Evolutionary conservation across 768 basidiomycete species (phyloP), one percentile per base, ranked within the genome.

Genomic region (Rhizopogon vesiculosus): DNA sequence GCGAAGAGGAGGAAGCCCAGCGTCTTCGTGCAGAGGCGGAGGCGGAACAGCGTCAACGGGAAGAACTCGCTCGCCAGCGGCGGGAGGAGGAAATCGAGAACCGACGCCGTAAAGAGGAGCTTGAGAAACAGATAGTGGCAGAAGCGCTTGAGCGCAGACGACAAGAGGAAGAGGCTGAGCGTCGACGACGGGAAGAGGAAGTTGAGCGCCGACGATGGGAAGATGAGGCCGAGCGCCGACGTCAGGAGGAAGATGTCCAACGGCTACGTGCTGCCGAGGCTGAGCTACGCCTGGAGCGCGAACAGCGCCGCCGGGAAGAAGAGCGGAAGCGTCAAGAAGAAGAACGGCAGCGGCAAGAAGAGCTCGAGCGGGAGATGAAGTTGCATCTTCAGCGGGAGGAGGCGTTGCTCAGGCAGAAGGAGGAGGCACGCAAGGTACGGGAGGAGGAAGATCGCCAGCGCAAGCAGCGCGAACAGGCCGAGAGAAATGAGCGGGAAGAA

Each of bases 301-400:
- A 49, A 25, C 48, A 38, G 48, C 48, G 48, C 35, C 48, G 48
- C 48, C 35, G 33, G 9, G 48, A 49, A 22, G 48, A 49, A 38
- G 48, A 49, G 8, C 48, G 22, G 35, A 49, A 49, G 75, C 77
- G 38, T 77, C 80, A 51, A 69, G 72, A 45, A 66, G 69, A 35
- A 78, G 78, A 57, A 33, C 31, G 10, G 31, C 31, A 33, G 31
- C 8, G 31, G 9, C 31, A 33, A 69, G 72, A 44, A 66, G 68
- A 35, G 78, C 78, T 18, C 66, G 78, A 52, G 74, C 76, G 7
- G 68, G 75, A 54, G 80, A 77, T 45, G 33, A 56, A 38, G 55
- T 19, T 56, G 7, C 22, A 56, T 25, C 35, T 12, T 16, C 53
- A 56, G 15, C 55, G 55, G n/a, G 55, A 56, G 31, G 54, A 56